These are phyloP conservation scores for Xanthoconium purpureum DNA, from an alignment of 768 basidiomycete species.

Conservation along the genomic window DNA sequence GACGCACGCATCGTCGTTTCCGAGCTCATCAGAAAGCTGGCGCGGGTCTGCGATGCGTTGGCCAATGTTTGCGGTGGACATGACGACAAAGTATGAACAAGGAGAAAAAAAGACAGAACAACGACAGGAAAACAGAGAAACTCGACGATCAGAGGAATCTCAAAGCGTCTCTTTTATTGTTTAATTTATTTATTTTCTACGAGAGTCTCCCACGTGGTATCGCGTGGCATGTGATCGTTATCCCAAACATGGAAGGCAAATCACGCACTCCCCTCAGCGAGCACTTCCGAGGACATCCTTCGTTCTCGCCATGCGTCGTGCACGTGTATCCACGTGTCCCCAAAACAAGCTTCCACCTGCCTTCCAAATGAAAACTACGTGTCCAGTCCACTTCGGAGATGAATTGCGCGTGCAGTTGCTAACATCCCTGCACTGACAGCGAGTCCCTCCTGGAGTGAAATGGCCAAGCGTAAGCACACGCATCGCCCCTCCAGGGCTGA, in stretches of 20 bases:
- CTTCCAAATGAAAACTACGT: neutral
- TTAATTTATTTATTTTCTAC: neutral
- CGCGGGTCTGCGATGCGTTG: constrained; percentile 31
- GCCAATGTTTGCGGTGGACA: constrained; percentile 19
- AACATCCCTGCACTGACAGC: neutral
- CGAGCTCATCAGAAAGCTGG: constrained; percentile 27
- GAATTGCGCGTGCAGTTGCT: constrained; percentile 6
- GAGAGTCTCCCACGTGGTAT: constrained; percentile 23
- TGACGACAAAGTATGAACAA: constrained; percentile 20
- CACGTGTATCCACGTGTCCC: constrained; percentile 17
- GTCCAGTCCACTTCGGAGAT: constrained; percentile 5
- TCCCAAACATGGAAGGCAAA: neutral
- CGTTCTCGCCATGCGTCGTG: neutral
- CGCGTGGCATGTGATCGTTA: constrained; percentile 21
- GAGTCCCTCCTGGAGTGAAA: neutral
- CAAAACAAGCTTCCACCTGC: too few species aligned
- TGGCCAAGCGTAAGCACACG: neutral
- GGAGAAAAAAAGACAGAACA: neutral
- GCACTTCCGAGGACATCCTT: neutral
- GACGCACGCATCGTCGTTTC: constrained; percentile 8
- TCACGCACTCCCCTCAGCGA: neutral
- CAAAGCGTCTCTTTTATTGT: constrained; percentile 2
- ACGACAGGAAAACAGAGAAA: neutral
- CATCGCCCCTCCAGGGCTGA: neutral
- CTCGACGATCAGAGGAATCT: neutral